Evolutionary conservation across 2,329 filamentous ascomycete genomes (phyloP).

Genomic region (Camillea tinctor): DNA sequence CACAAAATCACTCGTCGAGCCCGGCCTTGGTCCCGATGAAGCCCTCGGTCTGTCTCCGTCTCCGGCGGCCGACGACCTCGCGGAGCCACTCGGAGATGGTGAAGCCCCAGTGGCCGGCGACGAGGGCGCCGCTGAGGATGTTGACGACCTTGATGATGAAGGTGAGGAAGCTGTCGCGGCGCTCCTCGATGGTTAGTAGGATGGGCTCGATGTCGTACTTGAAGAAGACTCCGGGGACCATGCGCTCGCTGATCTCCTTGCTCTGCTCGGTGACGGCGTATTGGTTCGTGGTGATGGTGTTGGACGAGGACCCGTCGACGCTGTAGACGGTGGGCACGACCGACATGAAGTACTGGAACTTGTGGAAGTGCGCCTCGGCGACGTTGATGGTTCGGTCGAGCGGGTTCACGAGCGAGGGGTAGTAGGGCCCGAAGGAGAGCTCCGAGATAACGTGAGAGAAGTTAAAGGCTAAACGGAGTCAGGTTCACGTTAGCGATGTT

Average conservation of each 20-base stretch:
- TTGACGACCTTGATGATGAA: constrained; percentile 85
- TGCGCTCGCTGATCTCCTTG: constrained; percentile 64
- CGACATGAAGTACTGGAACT: constrained; percentile 96
- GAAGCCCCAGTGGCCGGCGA: constrained; percentile 91
- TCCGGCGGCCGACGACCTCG: constrained; percentile 52
- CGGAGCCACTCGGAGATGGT: constrained; percentile 75
- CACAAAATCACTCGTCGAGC: constrained; percentile 30
- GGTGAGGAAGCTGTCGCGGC: constrained; percentile 69
- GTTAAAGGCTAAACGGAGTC: constrained; percentile 73
- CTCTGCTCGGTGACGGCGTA: constrained; percentile 95
- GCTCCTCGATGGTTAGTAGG: constrained; percentile 79
- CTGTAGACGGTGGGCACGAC: constrained; percentile 94
- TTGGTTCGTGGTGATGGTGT: constrained; percentile 87
- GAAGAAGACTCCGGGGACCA: constrained; percentile 89
- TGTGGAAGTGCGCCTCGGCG: constrained; percentile 79
- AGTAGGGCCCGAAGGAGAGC: constrained; percentile 95
- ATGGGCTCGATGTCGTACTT: constrained; percentile 99
- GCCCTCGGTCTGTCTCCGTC: constrained; percentile 46
- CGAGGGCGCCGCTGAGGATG: constrained; percentile 84
- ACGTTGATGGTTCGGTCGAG: constrained; percentile 85
- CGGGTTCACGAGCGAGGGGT: constrained; percentile 88
- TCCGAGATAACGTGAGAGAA: constrained; percentile 97
- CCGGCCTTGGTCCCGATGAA: constrained; percentile 48
- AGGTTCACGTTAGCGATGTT: constrained; percentile 20
- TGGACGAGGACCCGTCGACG: constrained; percentile 48